phyloP scores from a whole-genome alignment of 305 asterid species.

The Rubia occidens region DNA sequence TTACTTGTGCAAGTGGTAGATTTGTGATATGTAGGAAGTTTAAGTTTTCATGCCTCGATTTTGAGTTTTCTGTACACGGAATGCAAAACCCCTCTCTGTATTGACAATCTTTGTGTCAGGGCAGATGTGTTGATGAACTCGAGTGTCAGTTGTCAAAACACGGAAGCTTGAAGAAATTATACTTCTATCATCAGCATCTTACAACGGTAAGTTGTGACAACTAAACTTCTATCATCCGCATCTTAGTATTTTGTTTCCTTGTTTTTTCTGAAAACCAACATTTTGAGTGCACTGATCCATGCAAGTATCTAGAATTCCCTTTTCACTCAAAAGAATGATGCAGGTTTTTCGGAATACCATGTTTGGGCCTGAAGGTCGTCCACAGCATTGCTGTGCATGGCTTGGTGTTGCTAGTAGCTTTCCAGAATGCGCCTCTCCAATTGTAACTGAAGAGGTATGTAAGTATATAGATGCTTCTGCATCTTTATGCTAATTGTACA shows the following conservation, averaged over 20 bases:
- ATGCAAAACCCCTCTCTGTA: not conserved
- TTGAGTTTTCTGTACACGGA: not conserved
- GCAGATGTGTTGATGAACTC: conserved; percentile 98
- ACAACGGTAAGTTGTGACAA: conserved; percentile 57
- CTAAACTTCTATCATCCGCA: conserved; percentile 2
- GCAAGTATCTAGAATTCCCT: conserved; percentile 15
- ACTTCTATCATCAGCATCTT: conserved; percentile 97
- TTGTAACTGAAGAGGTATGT: conserved; percentile 91
- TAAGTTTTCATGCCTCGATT: not conserved
- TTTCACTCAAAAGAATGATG: conserved; percentile 22
- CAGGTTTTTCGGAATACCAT: conserved; percentile 97
- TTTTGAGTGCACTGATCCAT: not conserved
- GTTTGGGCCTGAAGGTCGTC: conserved; percentile 99
- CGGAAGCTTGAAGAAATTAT: conserved; percentile 92
- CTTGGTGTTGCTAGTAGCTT: conserved; percentile 99
- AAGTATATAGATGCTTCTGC: conserved; percentile 1
- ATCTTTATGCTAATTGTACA: not conserved
- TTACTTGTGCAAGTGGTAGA: not conserved
- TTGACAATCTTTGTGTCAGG: conserved; percentile 26
- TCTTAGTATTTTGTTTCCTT: not conserved
- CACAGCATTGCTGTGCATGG: conserved; percentile 99
- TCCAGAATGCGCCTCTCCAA: conserved; percentile 89
- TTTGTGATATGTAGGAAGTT: not conserved
- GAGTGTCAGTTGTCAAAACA: conserved; percentile 76
- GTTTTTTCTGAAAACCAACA: not conserved